phyloP scores from a whole-genome alignment of 139 green algal genomes.

The Marvania coccoides region DNA sequence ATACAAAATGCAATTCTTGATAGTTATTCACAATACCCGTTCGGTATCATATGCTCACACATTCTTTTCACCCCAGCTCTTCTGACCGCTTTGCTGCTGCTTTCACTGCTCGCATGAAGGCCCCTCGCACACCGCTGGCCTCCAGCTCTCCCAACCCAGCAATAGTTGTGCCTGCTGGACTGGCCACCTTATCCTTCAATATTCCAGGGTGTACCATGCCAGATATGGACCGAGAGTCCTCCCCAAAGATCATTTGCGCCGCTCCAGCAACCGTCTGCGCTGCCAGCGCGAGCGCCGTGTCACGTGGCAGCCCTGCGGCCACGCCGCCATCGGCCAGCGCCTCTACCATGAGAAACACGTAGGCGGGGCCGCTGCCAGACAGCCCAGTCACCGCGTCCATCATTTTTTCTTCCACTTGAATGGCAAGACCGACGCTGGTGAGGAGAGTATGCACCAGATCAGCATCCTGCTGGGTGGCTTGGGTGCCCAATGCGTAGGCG shows the following conservation, averaged over 20 bases:
- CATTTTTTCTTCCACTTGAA: conserved; percentile 69
- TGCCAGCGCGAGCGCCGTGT: conserved; percentile 59
- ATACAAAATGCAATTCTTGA: too few relatives aligned
- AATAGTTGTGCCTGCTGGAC: conserved; percentile 49
- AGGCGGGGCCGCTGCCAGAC: conserved; percentile 82
- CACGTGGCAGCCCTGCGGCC: conserved; percentile 55
- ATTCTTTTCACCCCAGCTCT: conserved; percentile 28
- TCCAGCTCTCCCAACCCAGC: conserved; percentile 61
- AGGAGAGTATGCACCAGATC: conserved; percentile 54
- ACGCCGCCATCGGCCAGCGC: conserved; percentile 75
- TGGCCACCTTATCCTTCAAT: conserved; percentile 67
- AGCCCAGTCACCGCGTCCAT: conserved; percentile 87
- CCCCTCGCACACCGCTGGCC: conserved; percentile 37
- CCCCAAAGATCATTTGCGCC: conserved; percentile 35
- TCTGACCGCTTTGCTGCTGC: conserved; percentile 38
- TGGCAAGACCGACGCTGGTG: conserved; percentile 9
- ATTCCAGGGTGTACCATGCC: conserved; percentile 42
- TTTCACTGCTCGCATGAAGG: conserved; percentile 63
- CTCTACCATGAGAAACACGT: conserved; percentile 80
- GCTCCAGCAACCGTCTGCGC: conserved; percentile 66
- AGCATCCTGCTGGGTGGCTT: conserved; percentile 44
- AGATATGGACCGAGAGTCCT: neutral
- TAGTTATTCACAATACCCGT: too few relatives aligned
- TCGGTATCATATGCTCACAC: neutral
- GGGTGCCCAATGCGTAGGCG: conserved; percentile 21